phyloP scores from a whole-genome alignment of 768 basidiomycete species.

The Paxillus rubicundulus region DNA sequence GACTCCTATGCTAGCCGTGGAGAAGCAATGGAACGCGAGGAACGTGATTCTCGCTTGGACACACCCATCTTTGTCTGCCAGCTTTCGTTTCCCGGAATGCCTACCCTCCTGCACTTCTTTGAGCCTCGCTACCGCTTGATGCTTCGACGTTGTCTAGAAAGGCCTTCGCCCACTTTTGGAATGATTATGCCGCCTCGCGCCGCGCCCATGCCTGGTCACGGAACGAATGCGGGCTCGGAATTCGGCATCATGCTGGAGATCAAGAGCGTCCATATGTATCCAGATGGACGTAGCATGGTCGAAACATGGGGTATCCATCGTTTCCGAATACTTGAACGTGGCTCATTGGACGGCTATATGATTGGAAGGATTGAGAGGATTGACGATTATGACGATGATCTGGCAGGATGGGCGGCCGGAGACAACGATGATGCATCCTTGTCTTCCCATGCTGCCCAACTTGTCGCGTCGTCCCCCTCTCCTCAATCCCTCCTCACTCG shows the following conservation, averaged over 20 bases:
- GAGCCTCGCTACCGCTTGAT: slow-evolving; percentile 95
- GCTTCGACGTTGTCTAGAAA: slow-evolving; percentile 92
- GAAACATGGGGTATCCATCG: slow-evolving; percentile 68
- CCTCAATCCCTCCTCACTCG: slow-evolving; percentile 17
- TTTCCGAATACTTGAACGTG: slow-evolving; percentile 84
- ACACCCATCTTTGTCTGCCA: slow-evolving; percentile 92
- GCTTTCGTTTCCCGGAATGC: slow-evolving; percentile 88
- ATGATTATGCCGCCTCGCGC: slow-evolving; percentile 79
- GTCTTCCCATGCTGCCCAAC: slow-evolving; percentile 6
- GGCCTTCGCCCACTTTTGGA: slow-evolving; percentile 75
- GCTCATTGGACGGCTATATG: slow-evolving; percentile 85
- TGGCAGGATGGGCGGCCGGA: slow-evolving; percentile 24
- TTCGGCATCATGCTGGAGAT: slow-evolving; percentile 97
- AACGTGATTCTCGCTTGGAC: slow-evolving; percentile 73
- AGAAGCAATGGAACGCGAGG: slow-evolving; percentile 66
- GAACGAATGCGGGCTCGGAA: slow-evolving; percentile 32
- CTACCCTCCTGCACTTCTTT: slow-evolving; percentile 87
- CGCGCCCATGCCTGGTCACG: slow-evolving; percentile 23
- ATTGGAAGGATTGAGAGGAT: slow-evolving; percentile 75
- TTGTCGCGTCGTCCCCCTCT: slow-evolving; percentile 4
- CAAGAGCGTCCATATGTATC: slow-evolving; percentile 76
- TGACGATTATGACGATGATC: slow-evolving; percentile 36
- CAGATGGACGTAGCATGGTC: slow-evolving; percentile 88
- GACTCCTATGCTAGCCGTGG: slow-evolving; percentile 61
- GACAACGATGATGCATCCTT: slow-evolving; percentile 10